Evolutionary conservation across 352 stramenopile species (phyloP).

Genomic region (Globisporangium cylindrosporum): DNA sequence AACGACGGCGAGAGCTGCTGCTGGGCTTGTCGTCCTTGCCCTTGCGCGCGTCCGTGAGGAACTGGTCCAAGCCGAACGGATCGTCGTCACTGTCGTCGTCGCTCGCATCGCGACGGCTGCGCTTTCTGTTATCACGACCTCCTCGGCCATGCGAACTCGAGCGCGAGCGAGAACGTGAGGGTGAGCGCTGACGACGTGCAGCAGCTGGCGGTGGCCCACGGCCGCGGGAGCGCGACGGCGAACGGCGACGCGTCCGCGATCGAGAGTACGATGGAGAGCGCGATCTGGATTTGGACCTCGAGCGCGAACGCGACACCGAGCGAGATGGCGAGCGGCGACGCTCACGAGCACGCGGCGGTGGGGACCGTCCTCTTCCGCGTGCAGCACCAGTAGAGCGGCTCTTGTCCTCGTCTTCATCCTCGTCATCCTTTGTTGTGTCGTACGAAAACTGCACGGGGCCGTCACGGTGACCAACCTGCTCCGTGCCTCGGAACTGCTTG

Average conservation of each 20-base stretch:
- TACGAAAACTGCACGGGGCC: constrained; percentile 88
- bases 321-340: constrained; percentile 90
- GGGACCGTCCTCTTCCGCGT: constrained; percentile 16
- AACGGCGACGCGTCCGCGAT: constrained; percentile 26
- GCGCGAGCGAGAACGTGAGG: constrained; percentile 37
- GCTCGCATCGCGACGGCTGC: constrained; percentile 39
- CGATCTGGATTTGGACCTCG: constrained; percentile 8
- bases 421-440: constrained; percentile 43
- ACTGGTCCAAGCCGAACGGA: constrained; percentile 83
- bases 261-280: constrained; percentile 52
- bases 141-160: constrained; percentile 32
- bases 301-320: constrained; percentile 91
- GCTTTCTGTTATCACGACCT: constrained; percentile 34
- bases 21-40: constrained; percentile 23
- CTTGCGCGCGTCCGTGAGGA: constrained; percentile 73
- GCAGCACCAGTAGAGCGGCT: not conserved
- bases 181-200: constrained; percentile 17
- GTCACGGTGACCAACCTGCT: constrained; percentile 60
- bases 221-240: constrained; percentile 29
- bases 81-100: constrained; percentile 62
- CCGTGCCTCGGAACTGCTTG: constrained; percentile 85
- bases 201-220: not conserved
- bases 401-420: constrained; percentile 25
- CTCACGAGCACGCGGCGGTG: constrained; percentile 13
- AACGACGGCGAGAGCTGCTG: constrained; percentile 30